phyloP scores from a whole-genome alignment of 192 early-diverging fungal species.

The Backusella westeae region DNA sequence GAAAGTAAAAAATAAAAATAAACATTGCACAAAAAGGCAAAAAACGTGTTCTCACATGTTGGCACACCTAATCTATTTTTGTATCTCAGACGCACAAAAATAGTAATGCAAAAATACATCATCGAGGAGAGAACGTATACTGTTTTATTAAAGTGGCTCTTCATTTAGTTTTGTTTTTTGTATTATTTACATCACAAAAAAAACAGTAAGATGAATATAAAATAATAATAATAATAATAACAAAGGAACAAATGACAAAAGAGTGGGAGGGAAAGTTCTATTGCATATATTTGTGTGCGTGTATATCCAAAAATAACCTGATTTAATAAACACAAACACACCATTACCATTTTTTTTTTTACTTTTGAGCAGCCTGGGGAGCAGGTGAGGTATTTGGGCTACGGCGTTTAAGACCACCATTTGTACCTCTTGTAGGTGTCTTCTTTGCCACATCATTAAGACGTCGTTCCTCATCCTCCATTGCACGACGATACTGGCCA shows the following conservation, averaged over 20 bases:
- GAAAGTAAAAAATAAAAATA: background rate
- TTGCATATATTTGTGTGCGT: background rate
- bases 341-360: background rate
- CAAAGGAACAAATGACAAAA: background rate
- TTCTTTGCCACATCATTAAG: slow-evolving; percentile 44
- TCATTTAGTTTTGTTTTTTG: background rate
- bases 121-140: background rate
- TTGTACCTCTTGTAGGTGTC: background rate
- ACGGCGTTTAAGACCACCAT: slow-evolving; percentile 3
- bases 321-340: background rate
- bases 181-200: background rate
- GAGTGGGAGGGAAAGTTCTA: background rate
- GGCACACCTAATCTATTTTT: background rate
- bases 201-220: background rate
- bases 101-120: background rate
- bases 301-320: background rate
- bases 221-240: background rate
- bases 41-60: background rate
- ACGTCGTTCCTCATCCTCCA: slow-evolving; percentile 28
- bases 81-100: background rate
- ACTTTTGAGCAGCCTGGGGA: background rate
- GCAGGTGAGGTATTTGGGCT: background rate
- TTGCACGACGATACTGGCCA: slow-evolving; percentile 33
- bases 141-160: background rate
- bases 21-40: background rate